phyloP scores from a whole-genome alignment of 306 rosid genomes.

The Prinsepia uniflora region DNA sequence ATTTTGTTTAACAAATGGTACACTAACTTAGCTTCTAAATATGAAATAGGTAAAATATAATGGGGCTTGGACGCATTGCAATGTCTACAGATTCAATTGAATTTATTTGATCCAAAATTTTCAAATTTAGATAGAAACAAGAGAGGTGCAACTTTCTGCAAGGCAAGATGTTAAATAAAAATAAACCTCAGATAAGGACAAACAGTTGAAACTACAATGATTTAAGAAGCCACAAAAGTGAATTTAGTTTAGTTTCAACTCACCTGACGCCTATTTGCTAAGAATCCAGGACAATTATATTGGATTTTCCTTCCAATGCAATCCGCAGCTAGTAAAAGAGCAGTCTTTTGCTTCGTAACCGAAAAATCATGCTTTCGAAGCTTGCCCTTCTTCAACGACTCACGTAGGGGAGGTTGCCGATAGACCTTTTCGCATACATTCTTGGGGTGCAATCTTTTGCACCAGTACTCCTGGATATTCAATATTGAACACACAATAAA shows the following conservation, averaged over 20 bases:
- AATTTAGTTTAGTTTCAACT: conserved; percentile 12
- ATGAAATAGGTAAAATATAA: background rate
- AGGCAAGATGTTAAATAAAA: background rate
- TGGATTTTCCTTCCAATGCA: conserved; percentile 85
- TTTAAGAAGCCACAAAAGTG: background rate
- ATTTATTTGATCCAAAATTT: background rate
- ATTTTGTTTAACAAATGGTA: background rate
- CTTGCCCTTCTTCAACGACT: conserved; percentile 77
- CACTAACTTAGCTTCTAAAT: background rate
- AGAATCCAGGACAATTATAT: conserved; percentile 89
- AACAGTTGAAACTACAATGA: background rate
- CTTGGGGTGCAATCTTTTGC: conserved; percentile 90
- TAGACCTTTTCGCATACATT: conserved; percentile 92
- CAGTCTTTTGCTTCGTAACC: conserved; percentile 65
- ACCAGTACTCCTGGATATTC: conserved; percentile 84
- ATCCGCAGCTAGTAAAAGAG: conserved; percentile 81
- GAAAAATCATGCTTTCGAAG: conserved; percentile 69
- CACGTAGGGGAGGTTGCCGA: conserved; percentile 88
- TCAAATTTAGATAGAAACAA: background rate
- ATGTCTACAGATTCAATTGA: conserved; percentile 13
- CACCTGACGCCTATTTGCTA: conserved; percentile 90
- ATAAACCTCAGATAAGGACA: background rate
- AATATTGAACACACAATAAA: conserved; percentile 14
- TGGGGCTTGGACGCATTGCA: background rate
- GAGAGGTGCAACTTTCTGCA: background rate